Conservation (phyloP, 805 yeast species). For the Martiniozyma abietophila region DNA sequence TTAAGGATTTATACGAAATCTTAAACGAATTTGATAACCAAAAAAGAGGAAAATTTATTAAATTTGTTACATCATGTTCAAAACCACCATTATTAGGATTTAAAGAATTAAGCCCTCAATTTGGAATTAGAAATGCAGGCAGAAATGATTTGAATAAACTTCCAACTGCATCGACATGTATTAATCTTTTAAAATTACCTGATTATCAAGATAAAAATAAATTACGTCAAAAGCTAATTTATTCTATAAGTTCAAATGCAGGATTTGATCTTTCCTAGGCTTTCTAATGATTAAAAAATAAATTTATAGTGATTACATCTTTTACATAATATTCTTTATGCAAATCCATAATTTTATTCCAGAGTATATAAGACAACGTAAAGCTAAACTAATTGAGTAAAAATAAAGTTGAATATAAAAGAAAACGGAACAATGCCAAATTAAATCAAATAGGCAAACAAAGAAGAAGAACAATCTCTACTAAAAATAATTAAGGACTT, state of each 20-base stretch:
- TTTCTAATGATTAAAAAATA: no score
- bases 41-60: slow-evolving; percentile 60
- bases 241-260: slow-evolving; percentile 73
- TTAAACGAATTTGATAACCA: slow-evolving; percentile 54
- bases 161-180: slow-evolving; percentile 93
- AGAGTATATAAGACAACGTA: no score
- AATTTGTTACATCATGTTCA: slow-evolving; percentile 88
- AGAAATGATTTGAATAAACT: slow-evolving; percentile 38
- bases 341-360: no score
- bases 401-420: no score
- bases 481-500: no score
- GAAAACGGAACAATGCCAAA: no score
- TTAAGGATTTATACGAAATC: slow-evolving; percentile 65
- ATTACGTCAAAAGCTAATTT: slow-evolving; percentile 56
- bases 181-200: slow-evolving; percentile 78
- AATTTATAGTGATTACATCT: no score
- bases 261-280: slow-evolving; percentile 83
- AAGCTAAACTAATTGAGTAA: no score
- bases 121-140: slow-evolving; percentile 72
- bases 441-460: no score
- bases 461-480: no score
- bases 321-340: no score
- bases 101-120: slow-evolving; percentile 58
- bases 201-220: slow-evolving; percentile 56
- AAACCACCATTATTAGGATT: slow-evolving; percentile 90